Evolutionary conservation across 2,329 filamentous ascomycete genomes (phyloP), one percentile per base, ranked within the genome.

Genomic region (Beauveria medogensis): DNA sequence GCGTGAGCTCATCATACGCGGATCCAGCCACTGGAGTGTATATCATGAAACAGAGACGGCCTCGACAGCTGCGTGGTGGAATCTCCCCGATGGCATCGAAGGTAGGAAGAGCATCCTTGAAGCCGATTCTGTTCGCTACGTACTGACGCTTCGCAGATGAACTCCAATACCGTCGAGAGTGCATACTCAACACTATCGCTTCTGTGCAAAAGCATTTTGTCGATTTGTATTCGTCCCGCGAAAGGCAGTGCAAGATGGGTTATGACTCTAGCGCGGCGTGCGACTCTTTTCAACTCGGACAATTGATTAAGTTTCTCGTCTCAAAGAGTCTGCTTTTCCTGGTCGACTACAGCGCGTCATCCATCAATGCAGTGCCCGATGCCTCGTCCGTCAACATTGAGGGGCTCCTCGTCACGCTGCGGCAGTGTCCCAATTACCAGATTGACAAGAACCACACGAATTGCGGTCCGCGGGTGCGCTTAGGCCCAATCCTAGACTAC

Each of bases 231-330:
- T 83, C 83, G 1, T 88, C 87, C 10, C 83, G 85, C n/a, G 79
- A 74, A 37, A 73, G 77, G 8, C 89, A 91, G 69, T 92, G 89
- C 72, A 85, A 84, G 67, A 79, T 91, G 0, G 88, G 89, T 57
- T 92, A 92, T 71, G 88, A 90, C 68, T 86, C 84, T 2, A 89
- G 85, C 63, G 73, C 81, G 2, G 84, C 88, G 47, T 92, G 89
- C 71, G 89, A 92, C 73, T 86, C 85, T 2, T 92, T 88, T 68
- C 89, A 92, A 72, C 81, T 92, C 1, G 89, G 89, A 24, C 88
- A 92, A 73, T 90, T 90, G 79, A 74, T 91, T 64, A 85, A 85
- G 65, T 92, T 92, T 72, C 81, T 92, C 41, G 74, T 78, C 16
- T 79, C 80, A 65, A 84, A 84, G 65, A 79, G 81, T 30, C 81